phyloP scores from a whole-genome alignment of 495 filamentous ascomycete species.

The Trichocladium uniseriatum region DNA sequence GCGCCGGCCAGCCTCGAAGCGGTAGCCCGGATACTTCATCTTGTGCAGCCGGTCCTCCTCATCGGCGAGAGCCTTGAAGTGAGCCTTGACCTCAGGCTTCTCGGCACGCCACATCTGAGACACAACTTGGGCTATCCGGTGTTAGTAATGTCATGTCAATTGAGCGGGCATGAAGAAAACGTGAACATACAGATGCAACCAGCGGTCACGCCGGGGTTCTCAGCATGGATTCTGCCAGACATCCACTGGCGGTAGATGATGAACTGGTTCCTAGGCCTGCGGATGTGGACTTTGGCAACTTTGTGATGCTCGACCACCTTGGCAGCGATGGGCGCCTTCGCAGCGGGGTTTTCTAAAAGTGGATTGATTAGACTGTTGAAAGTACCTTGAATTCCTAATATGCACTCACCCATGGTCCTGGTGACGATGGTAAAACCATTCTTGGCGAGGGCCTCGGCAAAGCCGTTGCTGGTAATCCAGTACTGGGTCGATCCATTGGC shows the following conservation, averaged over 20 bases:
- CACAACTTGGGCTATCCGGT: slow-evolving; percentile 7
- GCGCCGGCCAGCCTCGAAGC: slow-evolving; percentile 8
- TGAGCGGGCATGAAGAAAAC: background rate
- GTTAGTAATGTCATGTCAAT: slow-evolving; percentile 1
- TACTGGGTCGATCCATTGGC: background rate
- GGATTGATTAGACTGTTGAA: background rate
- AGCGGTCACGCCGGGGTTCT: background rate
- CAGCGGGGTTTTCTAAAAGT: background rate
- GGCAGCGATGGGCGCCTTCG: background rate
- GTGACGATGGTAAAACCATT: background rate
- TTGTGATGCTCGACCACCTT: background rate
- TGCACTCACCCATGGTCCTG: background rate
- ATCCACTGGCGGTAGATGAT: slow-evolving; percentile 13
- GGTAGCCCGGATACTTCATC: slow-evolving; percentile 10
- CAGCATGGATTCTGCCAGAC: slow-evolving; percentile 3
- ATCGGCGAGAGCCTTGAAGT: slow-evolving; percentile 11
- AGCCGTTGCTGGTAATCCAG: slow-evolving; percentile 3
- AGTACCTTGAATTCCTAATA: background rate
- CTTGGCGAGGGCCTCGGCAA: background rate
- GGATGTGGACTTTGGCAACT: background rate
- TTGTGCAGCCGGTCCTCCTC: slow-evolving; percentile 4
- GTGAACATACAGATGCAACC: slow-evolving; percentile 11
- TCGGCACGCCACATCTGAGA: slow-evolving; percentile 7
- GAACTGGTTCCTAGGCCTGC: slow-evolving; percentile 13
- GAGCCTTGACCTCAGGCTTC: slow-evolving; percentile 9